Percentiles rank a stretch among this genome's conserved stretches.
phyloP scores from a whole-genome alignment of 331 rosid species.

The Quercus phellos region DNA sequence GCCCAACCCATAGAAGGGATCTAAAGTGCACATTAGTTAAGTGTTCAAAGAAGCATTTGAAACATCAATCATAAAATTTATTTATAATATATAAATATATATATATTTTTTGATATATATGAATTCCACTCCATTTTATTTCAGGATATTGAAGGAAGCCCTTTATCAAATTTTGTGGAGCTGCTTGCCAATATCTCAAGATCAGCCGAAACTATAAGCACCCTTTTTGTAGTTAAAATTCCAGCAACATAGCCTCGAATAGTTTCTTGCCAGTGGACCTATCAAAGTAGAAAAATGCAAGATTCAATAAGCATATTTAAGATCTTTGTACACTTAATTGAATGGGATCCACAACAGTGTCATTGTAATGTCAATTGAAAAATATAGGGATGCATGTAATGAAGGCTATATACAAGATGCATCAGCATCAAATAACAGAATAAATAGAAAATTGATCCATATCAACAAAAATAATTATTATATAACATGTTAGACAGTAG shows the following conservation, averaged over 20 bases:
- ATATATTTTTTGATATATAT: not conserved
- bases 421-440: not conserved
- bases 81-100: not conserved
- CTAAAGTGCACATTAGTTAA: conserved; percentile 76
- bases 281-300: conserved; percentile 26
- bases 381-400: not conserved
- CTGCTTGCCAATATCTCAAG: conserved; percentile 82
- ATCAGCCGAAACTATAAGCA: conserved; percentile 81
- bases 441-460: too few species aligned
- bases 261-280: conserved; percentile 99
- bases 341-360: not conserved
- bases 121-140: not conserved
- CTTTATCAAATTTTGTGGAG: conserved; percentile 74
- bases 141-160: conserved; percentile 97
- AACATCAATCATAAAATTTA: not conserved
- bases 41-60: conserved; percentile 33
- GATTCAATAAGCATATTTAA: conserved; percentile 12
- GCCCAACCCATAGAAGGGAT: conserved; percentile 97
- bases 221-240: conserved; percentile 77
- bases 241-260: conserved; percentile 90
- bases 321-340: not conserved
- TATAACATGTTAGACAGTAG: not conserved
- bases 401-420: not conserved
- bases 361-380: not conserved
- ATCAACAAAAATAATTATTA: not conserved